Conservation (phyloP, 225 moss, liverwort and hornwort genomes). For the Asterella californica region DNA sequence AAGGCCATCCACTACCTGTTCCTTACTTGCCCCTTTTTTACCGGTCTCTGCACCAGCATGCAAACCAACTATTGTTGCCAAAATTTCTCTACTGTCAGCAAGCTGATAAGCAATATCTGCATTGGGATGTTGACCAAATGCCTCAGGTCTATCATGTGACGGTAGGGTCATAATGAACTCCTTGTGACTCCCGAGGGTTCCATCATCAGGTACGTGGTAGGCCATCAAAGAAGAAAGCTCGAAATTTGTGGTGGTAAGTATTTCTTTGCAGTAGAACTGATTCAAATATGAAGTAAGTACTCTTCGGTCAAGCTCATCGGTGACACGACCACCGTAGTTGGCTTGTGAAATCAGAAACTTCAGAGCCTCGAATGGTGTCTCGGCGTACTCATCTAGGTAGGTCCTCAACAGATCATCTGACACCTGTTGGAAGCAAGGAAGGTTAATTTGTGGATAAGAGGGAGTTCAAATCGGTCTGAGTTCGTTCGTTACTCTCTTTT, state of each 20-base stretch:
- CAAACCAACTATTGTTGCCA: slow-evolving; percentile 55
- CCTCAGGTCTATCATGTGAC: slow-evolving; percentile 59
- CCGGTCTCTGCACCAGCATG: slow-evolving; percentile 45
- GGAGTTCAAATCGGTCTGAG: background rate
- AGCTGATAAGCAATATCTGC: slow-evolving; percentile 82
- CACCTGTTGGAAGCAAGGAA: slow-evolving; percentile 37
- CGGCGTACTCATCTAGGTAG: slow-evolving; percentile 70
- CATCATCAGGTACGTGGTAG: slow-evolving; percentile 79
- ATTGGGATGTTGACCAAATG: slow-evolving; percentile 83
- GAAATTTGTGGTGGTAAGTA: slow-evolving; percentile 53
- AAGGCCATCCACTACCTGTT: slow-evolving; percentile 57
- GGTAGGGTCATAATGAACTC: slow-evolving; percentile 70
- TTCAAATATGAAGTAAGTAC: slow-evolving; percentile 71
- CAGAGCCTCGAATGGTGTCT: slow-evolving; percentile 76
- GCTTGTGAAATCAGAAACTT: slow-evolving; percentile 86
- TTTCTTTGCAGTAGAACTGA: slow-evolving; percentile 65
- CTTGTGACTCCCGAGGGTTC: slow-evolving; percentile 68
- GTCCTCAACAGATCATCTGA: slow-evolving; percentile 67
- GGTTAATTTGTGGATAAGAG: background rate
- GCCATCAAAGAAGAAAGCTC: slow-evolving; percentile 50
- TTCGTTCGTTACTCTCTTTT: background rate
- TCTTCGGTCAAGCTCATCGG: slow-evolving; percentile 74
- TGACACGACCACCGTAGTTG: slow-evolving; percentile 79
- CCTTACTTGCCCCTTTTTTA: slow-evolving; percentile 45
- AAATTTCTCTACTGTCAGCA: slow-evolving; percentile 53